Evolutionary conservation across 768 basidiomycete species (phyloP).

Genomic region (Suillus plorans): DNA sequence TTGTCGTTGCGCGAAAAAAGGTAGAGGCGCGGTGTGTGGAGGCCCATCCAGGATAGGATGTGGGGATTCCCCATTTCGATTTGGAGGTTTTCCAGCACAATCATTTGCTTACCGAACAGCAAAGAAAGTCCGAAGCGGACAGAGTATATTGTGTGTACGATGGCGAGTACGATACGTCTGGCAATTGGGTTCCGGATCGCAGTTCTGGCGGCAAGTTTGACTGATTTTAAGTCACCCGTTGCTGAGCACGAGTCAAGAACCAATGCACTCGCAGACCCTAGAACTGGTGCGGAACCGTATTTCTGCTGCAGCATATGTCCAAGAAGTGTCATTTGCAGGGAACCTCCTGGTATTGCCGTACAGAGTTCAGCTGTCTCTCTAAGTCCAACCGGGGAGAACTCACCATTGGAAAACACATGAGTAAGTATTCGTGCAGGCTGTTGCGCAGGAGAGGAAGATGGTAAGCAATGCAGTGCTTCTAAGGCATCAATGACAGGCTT

Average conservation of each 20-base stretch:
- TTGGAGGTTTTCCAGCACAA: constrained; percentile 7
- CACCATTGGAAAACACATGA: constrained; percentile 32
- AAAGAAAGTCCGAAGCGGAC: constrained; percentile 10
- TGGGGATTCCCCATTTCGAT: constrained; percentile 18
- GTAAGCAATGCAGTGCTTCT: constrained; percentile 21
- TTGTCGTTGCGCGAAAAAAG: constrained; percentile 33
- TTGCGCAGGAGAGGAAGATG: neutral
- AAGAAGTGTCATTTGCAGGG: constrained; percentile 19
- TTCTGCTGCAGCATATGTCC: constrained; percentile 19
- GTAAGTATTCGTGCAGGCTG: constrained; percentile 22
- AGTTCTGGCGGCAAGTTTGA: constrained; percentile 19
- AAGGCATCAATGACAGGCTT: constrained; percentile 25
- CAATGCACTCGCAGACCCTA: constrained; percentile 15
- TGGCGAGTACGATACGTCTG: constrained; percentile 13
- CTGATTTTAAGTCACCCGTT: constrained; percentile 11
- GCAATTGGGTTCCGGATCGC: constrained; percentile 20
- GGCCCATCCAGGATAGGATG: constrained; percentile 32
- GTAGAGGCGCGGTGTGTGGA: constrained; percentile 34
- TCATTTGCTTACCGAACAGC: constrained; percentile 20
- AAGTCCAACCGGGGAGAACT: neutral
- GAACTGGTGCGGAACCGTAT: constrained; percentile 12
- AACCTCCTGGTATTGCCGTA: constrained; percentile 19
- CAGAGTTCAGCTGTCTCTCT: neutral
- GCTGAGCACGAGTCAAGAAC: constrained; percentile 26
- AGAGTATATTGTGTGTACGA: constrained; percentile 15